phyloP scores from a whole-genome alignment of 2,329 filamentous ascomycete species.

The Ceratocystis albifundus region DNA sequence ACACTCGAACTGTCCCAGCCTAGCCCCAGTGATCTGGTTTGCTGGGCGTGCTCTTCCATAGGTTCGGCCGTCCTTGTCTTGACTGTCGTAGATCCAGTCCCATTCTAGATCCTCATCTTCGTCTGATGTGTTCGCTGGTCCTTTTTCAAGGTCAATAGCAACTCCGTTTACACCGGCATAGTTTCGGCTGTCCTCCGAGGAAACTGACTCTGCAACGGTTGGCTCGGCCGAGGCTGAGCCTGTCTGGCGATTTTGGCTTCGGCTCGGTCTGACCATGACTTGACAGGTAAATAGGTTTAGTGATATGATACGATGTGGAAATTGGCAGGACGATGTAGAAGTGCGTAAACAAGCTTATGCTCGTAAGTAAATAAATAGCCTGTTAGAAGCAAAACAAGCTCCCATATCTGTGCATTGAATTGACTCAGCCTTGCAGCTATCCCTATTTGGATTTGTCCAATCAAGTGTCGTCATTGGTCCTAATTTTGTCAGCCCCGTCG shows the following conservation, averaged over 20 bases:
- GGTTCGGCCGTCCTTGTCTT: constrained; percentile 24
- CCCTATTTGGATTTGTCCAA: neutral
- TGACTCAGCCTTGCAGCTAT: neutral
- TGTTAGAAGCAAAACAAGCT: neutral
- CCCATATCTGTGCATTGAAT: neutral
- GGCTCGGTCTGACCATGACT: constrained; percentile 21
- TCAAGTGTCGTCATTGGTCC: neutral
- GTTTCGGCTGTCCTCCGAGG: constrained; percentile 2
- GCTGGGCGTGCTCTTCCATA: constrained; percentile 31
- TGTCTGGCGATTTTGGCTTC: constrained; percentile 19
- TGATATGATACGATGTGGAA: no score
- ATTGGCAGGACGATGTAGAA: no score
- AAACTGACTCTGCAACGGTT: neutral
- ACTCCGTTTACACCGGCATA: neutral
- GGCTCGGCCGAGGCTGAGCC: constrained; percentile 2
- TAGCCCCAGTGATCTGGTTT: constrained; percentile 63
- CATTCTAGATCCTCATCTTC: constrained; percentile 22
- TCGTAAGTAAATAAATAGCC: neutral
- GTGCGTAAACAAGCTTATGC: no score
- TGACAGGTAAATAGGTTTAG: neutral
- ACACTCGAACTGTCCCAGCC: constrained; percentile 71
- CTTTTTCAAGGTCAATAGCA: neutral
- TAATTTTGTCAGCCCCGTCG: neutral
- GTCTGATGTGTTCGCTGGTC: neutral
- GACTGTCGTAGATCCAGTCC: constrained; percentile 23